phyloP scores from a whole-genome alignment of 2,329 filamentous ascomycete species.

The Colletotrichum filicis region DNA sequence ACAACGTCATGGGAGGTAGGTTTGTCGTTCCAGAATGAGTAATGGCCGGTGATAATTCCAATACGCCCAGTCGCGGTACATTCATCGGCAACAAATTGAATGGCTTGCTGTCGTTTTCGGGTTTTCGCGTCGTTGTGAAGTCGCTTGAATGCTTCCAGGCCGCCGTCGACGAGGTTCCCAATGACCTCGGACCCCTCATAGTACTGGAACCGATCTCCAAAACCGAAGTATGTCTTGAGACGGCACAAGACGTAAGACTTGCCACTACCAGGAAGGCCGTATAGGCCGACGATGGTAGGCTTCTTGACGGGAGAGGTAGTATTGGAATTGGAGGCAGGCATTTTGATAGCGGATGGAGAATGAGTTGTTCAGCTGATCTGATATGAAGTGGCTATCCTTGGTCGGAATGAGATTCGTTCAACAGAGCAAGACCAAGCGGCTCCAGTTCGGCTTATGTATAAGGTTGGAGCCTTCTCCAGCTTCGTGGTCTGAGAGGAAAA shows the following conservation, averaged over 20 bases:
- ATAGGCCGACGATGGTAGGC: slow-evolving; percentile 61
- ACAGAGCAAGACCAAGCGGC: background rate
- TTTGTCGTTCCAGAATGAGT: slow-evolving; percentile 62
- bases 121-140: slow-evolving; percentile 49
- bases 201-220: slow-evolving; percentile 51
- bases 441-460: background rate
- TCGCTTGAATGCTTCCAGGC: slow-evolving; percentile 58
- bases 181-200: slow-evolving; percentile 66
- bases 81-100: slow-evolving; percentile 52
- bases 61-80: slow-evolving; percentile 46
- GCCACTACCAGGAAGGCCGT: slow-evolving; percentile 65
- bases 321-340: background rate
- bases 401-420: background rate
- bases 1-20: slow-evolving; percentile 43
- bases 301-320: slow-evolving; percentile 36
- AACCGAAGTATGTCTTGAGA: slow-evolving; percentile 48
- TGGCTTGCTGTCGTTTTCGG: slow-evolving; percentile 54
- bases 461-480: background rate
- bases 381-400: background rate
- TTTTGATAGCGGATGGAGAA: background rate
- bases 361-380: background rate
- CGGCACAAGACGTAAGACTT: slow-evolving; percentile 58
- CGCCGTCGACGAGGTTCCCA: slow-evolving; percentile 52
- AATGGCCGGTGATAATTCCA: slow-evolving; percentile 66
- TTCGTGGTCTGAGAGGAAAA: background rate